phyloP scores from a whole-genome alignment of 352 stramenopile species.

The Phytophthora citrophthora region DNA sequence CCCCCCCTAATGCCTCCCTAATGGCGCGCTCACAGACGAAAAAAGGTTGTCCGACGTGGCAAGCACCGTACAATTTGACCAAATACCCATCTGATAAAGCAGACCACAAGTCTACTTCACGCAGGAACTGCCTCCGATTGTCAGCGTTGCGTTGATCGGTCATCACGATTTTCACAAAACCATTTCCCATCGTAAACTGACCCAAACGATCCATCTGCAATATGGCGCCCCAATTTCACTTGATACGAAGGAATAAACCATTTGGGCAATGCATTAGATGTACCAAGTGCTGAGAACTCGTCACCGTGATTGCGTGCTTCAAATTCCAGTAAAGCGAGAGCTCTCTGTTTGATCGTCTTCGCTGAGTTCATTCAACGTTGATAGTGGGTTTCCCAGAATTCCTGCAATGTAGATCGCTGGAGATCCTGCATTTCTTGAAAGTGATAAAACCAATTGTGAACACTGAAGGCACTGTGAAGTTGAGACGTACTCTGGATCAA shows the following conservation, averaged over 20 bases:
- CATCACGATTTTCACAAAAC: neutral
- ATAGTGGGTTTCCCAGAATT: too few relatives aligned
- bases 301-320: neutral
- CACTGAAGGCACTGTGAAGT: too few relatives aligned
- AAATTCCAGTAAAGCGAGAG: neutral
- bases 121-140: neutral
- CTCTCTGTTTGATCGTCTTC: neutral
- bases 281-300: too few relatives aligned
- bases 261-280: neutral
- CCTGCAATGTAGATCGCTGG: too few relatives aligned
- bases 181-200: neutral
- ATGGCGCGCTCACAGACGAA: conserved; percentile 11
- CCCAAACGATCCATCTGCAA: neutral
- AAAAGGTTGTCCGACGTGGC: conserved; percentile 2
- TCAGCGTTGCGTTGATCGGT: neutral
- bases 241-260: neutral
- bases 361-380: too few relatives aligned
- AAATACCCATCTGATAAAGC: conserved; percentile 1
- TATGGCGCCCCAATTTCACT: neutral
- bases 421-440: too few relatives aligned
- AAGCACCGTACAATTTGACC: conserved; percentile 8
- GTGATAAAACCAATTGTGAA: too few relatives aligned
- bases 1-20: neutral
- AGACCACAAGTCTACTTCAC: conserved; percentile 8
- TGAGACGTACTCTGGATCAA: too few relatives aligned